Base-by-base conservation (phyloP, 176 grass and related monocot genomes). In the Coix lacrymajobi region DNA sequence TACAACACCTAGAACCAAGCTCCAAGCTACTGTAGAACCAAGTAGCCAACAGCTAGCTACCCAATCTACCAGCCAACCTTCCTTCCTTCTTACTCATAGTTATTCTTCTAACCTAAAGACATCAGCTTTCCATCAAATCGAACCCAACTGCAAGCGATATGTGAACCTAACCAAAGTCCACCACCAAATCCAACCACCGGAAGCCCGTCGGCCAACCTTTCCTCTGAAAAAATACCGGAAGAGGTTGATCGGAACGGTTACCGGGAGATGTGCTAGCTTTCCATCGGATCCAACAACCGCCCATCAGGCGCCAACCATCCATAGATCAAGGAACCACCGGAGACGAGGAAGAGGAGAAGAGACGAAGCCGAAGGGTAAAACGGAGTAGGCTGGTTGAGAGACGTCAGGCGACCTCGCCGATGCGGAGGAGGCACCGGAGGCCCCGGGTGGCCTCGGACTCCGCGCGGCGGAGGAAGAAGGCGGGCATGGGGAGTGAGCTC, bases 141-240 rank as follows among this genome's bases (percentile, higher is more conserved):
- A 81, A 89, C 45, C 51, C 65, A 66, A 31, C 56, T 19, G 57
- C 43, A 17, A 25, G 78, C 29, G n/a, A 71, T 51, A 56, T 39
- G 28, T 17, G 45, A 78, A 78, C 45, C 83, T 67, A 82, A 73
- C 48, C 12, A 13, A 31, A 63, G 54, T 25, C 71, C 71, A 77
- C 75, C 76, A 85, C 88, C 88, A 90, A 87, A 86, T 52, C 84
- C 79, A 87, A 63, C 66, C 49, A 49, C 79, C 73, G 84, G 88
- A 17, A 4, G 26, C 11, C 16, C 60, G 71, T 31, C 69, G 54
- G 31, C 17, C 67, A 71, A 85, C 70, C 48, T 40, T 66, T 68
- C 92, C 88, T 90, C 83, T 83, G 79, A 90, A 93, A 93, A 90
- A 88, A 90, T 93, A 93, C 82, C 80, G 92, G 83, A 90, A 66